phyloP scores from a whole-genome alignment of 495 filamentous ascomycete species.

The Bacidia gigantensis region DNA sequence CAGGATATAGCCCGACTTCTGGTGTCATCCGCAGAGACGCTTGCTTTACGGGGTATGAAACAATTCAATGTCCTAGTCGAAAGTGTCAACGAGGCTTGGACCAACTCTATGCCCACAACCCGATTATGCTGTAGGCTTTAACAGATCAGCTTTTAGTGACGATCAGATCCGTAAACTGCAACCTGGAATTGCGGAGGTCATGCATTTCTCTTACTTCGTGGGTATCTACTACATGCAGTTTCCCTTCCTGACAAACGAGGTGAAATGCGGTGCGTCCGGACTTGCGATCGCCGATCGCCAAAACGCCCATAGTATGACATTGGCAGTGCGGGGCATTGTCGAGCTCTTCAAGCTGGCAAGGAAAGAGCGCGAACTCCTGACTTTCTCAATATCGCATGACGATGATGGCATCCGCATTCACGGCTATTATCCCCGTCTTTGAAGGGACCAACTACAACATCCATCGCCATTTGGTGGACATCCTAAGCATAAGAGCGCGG shows the following conservation, averaged over 20 bases:
- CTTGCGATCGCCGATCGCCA: constrained; percentile 26
- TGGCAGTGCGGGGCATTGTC: constrained; percentile 26
- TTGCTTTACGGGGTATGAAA: constrained; percentile 12
- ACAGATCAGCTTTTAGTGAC: constrained; percentile 24
- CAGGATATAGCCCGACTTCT: constrained; percentile 26
- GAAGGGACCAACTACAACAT: constrained; percentile 11
- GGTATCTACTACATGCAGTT: constrained; percentile 29
- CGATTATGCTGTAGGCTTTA: constrained; percentile 21
- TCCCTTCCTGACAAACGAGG: constrained; percentile 28
- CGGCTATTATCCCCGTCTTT: constrained; percentile 19
- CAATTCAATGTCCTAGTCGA: constrained; percentile 23
- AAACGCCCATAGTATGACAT: constrained; percentile 28
- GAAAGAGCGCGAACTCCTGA: constrained; percentile 26
- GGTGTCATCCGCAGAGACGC: constrained; percentile 24
- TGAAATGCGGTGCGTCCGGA: constrained; percentile 22
- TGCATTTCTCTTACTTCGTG: constrained; percentile 23
- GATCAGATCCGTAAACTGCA: constrained; percentile 25
- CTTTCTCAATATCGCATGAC: constrained; percentile 34
- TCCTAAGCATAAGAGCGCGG: constrained; percentile 5
- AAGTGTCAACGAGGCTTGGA: constrained; percentile 30
- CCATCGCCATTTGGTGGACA: constrained; percentile 14
- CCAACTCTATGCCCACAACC: constrained; percentile 23
- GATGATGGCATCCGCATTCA: constrained; percentile 24
- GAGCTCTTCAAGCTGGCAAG: constrained; percentile 22
- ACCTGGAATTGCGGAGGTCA: constrained; percentile 23